phyloP scores from a whole-genome alignment of 1,139 yeast species.

The Saccharomyces hybrid region DNA sequence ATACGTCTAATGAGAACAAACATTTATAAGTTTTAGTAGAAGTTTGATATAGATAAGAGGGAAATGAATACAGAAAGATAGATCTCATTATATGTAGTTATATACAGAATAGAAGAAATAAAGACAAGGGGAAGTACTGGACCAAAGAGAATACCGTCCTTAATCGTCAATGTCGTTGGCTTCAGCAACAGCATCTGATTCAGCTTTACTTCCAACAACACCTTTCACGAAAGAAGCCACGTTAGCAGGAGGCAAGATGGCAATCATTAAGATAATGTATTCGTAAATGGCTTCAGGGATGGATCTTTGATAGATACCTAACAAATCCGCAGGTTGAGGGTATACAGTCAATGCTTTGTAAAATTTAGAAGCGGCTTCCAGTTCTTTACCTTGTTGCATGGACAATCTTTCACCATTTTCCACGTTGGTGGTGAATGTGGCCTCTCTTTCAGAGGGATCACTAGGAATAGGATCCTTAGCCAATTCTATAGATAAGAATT shows the following conservation, averaged over 20 bases:
- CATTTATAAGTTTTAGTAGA: background rate
- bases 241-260: constrained; percentile 79
- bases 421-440: constrained; percentile 73
- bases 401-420: constrained; percentile 74
- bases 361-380: constrained; percentile 80
- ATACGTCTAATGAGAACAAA: background rate
- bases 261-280: constrained; percentile 77
- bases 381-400: constrained; percentile 47
- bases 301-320: constrained; percentile 82
- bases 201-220: constrained; percentile 18
- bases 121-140: background rate
- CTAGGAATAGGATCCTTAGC: constrained; percentile 69
- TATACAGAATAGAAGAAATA: constrained; percentile 1
- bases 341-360: constrained; percentile 92
- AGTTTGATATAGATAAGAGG: background rate
- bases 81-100: background rate
- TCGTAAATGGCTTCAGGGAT: constrained; percentile 78
- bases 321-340: constrained; percentile 88
- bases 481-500: constrained; percentile 56
- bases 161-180: constrained; percentile 25
- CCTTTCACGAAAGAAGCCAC: constrained; percentile 61
- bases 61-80: background rate
- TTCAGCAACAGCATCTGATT: constrained; percentile 12
- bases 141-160: background rate
- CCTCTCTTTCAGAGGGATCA: constrained; percentile 53